Base-by-base conservation (phyloP, 1,139 yeast genomes). In the Magnusiomyces tetraspermus region DNA sequence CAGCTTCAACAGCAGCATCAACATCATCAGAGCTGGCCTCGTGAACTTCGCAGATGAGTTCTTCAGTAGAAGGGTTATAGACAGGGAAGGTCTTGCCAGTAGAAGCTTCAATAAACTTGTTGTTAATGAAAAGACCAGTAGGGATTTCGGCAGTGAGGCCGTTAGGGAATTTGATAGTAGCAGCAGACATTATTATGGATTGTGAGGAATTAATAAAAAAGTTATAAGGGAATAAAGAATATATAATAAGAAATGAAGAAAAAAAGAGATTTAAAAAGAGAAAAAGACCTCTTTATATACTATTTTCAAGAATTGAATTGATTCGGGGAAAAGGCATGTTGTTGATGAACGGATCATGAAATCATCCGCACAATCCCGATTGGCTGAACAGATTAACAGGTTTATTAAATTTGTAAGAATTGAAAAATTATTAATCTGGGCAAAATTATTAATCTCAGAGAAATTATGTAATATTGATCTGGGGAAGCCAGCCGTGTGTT, bases 81-180 rank as follows among this genome's bases (percentile, higher is more conserved):
- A 83, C 76, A 15, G 76, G 80, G 52, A 82, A 67, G 42, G 76
- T 76, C 57, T 75, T 71, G 15, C 79, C 79, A 6, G 76, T 65
- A 44, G 69, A 68, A 11, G 85, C 71, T 21, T 64, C 59, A 24
- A 75, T 76, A 57, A 73, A 82, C 61, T 82, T 76, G 59, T 82
- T 82, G 69, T 81, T 76, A 67, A 82, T 80, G 69, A 80, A 82
- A 56, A 83, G 70, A 23, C 87, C 85, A 33, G 84, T 70, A 61
- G 88, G 89, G 69, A 82, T 88, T 56, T 76, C 76, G 75, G 67
- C 74, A 53, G 71, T 71, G 52, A 71, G 67, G 51, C 87, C 87
- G 62, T 80, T 81, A 58, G 89, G 89, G 48, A 83, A 74, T 13
- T 74, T 78, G 57, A 83, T 68, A 21, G 70, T 26, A 42, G 53